Evolutionary conservation across 306 rosid genomes (phyloP).

Genomic region (Prunus mira): DNA sequence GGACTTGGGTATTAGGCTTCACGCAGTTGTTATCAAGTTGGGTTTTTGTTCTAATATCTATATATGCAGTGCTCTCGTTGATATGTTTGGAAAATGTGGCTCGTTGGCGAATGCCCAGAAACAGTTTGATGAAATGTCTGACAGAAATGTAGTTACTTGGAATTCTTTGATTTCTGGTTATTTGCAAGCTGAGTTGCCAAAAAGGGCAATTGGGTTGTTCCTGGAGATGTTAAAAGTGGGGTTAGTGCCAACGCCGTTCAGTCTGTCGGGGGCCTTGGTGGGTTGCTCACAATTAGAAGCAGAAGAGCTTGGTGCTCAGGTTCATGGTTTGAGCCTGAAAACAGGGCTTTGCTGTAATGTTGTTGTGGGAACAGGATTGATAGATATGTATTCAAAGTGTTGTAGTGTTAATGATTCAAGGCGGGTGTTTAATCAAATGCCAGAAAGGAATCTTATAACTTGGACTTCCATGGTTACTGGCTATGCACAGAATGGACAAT

Average conservation of each 20-base stretch:
- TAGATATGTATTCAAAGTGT: constrained; percentile 45
- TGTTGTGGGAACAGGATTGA: constrained; percentile 38
- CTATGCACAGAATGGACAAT: constrained; percentile 32
- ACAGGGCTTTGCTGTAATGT: constrained; percentile 25
- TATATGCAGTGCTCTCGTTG: constrained; percentile 35
- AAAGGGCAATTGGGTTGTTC: constrained; percentile 24
- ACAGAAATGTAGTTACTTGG: constrained; percentile 41
- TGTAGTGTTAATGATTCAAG: constrained; percentile 26
- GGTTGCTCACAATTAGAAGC: constrained; percentile 38
- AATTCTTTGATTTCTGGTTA: constrained; percentile 31
- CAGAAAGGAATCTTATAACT: constrained; percentile 35
- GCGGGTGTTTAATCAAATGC: constrained; percentile 38
- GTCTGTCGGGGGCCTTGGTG: constrained; percentile 34
- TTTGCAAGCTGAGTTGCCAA: constrained; percentile 22
- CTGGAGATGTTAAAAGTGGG: constrained; percentile 31
- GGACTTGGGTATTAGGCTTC: constrained; percentile 24
- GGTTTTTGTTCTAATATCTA: constrained; percentile 33
- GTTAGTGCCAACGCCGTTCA: constrained; percentile 35
- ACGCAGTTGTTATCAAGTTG: constrained; percentile 29
- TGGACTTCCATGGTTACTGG: constrained; percentile 49
- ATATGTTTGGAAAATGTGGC: constrained; percentile 30
- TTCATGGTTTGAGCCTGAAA: constrained; percentile 44
- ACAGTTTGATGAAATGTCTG: constrained; percentile 36
- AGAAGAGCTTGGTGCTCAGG: constrained; percentile 40
- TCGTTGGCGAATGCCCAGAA: constrained; percentile 25